Conservation (phyloP, 495 filamentous ascomycete species). For the Penicillium silybi region DNA sequence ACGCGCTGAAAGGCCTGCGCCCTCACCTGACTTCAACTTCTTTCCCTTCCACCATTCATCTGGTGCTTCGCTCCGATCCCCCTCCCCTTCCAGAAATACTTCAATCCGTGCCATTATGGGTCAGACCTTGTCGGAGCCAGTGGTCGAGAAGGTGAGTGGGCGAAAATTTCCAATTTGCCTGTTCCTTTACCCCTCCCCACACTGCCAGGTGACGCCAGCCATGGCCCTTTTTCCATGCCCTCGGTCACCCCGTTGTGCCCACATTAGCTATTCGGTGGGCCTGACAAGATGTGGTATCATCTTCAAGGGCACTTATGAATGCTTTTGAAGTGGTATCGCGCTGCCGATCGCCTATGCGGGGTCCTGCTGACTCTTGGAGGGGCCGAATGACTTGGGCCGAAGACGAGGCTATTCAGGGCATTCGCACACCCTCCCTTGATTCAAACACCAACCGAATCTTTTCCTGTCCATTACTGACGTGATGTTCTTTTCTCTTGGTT, state of each 20-base stretch:
- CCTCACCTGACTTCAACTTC: constrained; percentile 28
- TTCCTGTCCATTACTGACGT: not conserved
- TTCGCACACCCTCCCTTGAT: not conserved
- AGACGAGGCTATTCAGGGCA: constrained; percentile 3
- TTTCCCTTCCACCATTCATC: constrained; percentile 19
- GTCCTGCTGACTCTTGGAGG: constrained; percentile 23
- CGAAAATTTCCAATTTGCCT: constrained; percentile 19
- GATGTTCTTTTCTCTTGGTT: constrained; percentile 5
- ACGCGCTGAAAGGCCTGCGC: constrained; percentile 28
- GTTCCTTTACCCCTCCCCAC: constrained; percentile 30
- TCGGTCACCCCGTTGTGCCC: not conserved
- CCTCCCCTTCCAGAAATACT: constrained; percentile 4
- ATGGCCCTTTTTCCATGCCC: constrained; percentile 15
- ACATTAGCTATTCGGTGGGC: not conserved
- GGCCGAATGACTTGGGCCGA: constrained; percentile 9
- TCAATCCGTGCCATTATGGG: constrained; percentile 62
- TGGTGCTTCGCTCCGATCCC: constrained; percentile 16
- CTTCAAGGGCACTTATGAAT: not conserved
- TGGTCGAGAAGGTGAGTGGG: constrained; percentile 88
- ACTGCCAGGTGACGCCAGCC: constrained; percentile 18
- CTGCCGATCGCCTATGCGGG: constrained; percentile 21
- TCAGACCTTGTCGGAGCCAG: constrained; percentile 98
- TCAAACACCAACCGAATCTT: not conserved
- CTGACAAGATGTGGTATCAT: not conserved
- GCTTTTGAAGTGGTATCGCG: not conserved